Evolutionary conservation across 1,284 basidiomycete genomes (phyloP).

Genomic region (Pterulicium gracile): DNA sequence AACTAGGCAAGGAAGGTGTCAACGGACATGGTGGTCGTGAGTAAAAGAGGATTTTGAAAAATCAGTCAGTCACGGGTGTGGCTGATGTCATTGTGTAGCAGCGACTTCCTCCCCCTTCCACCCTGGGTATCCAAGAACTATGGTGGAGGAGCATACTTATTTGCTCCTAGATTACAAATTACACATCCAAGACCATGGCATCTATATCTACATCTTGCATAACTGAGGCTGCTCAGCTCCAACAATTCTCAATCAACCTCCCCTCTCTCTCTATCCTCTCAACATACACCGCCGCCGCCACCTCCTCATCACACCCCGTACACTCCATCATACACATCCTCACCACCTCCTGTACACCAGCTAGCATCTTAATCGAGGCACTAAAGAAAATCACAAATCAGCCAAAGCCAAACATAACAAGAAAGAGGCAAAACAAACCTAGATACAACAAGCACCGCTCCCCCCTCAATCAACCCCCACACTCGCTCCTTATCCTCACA

Average conservation of each 20-base stretch:
- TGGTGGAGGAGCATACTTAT: too few species aligned
- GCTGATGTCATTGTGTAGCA: too few species aligned
- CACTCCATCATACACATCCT: slow-evolving; percentile 40
- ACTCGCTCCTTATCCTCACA: slow-evolving; percentile 49
- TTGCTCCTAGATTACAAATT: too few species aligned
- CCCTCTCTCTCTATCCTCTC: slow-evolving; percentile 62
- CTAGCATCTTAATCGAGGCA: slow-evolving; percentile 93
- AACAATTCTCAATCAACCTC: slow-evolving; percentile 84
- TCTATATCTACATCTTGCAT: too few species aligned
- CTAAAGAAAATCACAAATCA: slow-evolving; percentile 35
- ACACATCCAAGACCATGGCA: too few species aligned
- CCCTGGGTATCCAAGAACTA: too few species aligned
- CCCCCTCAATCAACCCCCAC: slow-evolving; percentile 47
- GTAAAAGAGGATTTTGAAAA: too few species aligned
- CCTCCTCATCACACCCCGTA: slow-evolving; percentile 44
- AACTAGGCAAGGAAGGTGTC: slow-evolving; percentile 37
- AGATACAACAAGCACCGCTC: slow-evolving; percentile 71
- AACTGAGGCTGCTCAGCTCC: slow-evolving; percentile 62
- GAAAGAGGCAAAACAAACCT: slow-evolving; percentile 43
- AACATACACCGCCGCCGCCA: slow-evolving; percentile 59
- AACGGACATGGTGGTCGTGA: slow-evolving; percentile 4
- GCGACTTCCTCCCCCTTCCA: too few species aligned
- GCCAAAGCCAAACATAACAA: slow-evolving; percentile 1
- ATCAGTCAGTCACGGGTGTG: too few species aligned
- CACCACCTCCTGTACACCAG: slow-evolving; percentile 70